Base-by-base conservation (phyloP, 257 asterid genomes). In the Ilex aquifolium region DNA sequence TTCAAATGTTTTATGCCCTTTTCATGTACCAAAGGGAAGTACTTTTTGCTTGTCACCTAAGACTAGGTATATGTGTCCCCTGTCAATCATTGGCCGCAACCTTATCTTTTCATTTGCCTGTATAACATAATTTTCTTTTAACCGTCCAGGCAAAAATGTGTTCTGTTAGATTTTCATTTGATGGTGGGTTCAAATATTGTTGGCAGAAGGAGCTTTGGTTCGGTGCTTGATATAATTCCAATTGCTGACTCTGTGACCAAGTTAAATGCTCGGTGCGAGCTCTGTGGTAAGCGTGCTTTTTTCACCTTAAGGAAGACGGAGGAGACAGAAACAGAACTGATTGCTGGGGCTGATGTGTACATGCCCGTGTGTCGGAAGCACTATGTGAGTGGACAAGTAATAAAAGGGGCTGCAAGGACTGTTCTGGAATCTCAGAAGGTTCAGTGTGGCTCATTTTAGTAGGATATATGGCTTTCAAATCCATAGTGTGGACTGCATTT, bases 281-380 rank as follows among this genome's bases (percentile, higher is more conserved):
- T 89, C 2, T 92, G 99, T 63, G 95, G 94, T 36, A 71, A 78
- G 17, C 82, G 70, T 1, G 99, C 96, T 42, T 65, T 70, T 66
- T 92, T 92, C 65, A 87, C 96, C 8, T 61, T 92, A 84, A 83
- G 98, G 82, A 92, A 92, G 83, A 89, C 97, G 1, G 81, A 72
- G 44, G 99, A 92, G 73, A 85, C 83, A 30, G 69, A 71, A 77
- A 85, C 85, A 0, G 97, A 87, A 72, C 56, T 89, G 31, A 85
- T 92, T 70, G 96, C 80, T 31, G 99, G 96, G 68, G 96, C 95
- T 8, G 95, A 89, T 0, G 93, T 85, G n/a, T 87, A 92, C 60
- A 89, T 89, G 95, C 97, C 99, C 0, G 95, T 89, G 31, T 92
- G 97, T 72, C 85, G 97, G n/a, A 81, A 88, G 67, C 98, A 87